Evolutionary conservation across 208 protist species (phyloP).

Genomic region (Trypanosoma brucei): DNA sequence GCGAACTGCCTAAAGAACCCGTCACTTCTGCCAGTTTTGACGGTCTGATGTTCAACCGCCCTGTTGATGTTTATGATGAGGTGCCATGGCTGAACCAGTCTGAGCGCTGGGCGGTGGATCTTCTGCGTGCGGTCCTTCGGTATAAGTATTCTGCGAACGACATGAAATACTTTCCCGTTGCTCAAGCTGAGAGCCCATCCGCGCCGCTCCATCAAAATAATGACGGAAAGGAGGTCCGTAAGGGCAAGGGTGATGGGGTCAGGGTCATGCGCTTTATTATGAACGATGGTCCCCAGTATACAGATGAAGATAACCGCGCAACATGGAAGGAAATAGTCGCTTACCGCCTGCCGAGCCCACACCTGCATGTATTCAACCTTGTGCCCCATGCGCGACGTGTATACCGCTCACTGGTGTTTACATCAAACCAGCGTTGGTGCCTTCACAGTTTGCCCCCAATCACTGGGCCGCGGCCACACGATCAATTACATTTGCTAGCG

Average conservation of each 20-base stretch:
- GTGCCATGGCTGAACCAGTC: constrained; percentile 35
- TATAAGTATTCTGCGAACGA: constrained; percentile 29
- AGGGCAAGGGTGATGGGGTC: neutral
- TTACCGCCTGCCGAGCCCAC: constrained; percentile 41
- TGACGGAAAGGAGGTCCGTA: neutral
- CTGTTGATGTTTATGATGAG: constrained; percentile 36
- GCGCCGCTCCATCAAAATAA: neutral
- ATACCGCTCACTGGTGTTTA: constrained; percentile 74
- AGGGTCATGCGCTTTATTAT: constrained; percentile 55
- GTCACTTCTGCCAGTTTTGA: constrained; percentile 33
- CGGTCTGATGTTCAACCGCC: constrained; percentile 43
- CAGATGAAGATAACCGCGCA: constrained; percentile 39
- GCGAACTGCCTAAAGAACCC: constrained; percentile 31
- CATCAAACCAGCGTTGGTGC: constrained; percentile 61
- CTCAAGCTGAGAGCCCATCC: constrained; percentile 14
- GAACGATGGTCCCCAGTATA: constrained; percentile 60
- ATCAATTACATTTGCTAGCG: constrained; percentile 29
- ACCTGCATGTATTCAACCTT: constrained; percentile 71
- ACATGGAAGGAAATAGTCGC: constrained; percentile 87
- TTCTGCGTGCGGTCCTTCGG: constrained; percentile 38
- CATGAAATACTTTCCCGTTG: constrained; percentile 51
- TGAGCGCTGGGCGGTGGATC: constrained; percentile 74
- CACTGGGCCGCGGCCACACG: constrained; percentile 23
- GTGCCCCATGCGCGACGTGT: constrained; percentile 67
- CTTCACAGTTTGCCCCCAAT: constrained; percentile 60